Evolutionary conservation across 129 eudicot species (phyloP).

Genomic region (Artemisia annua): DNA sequence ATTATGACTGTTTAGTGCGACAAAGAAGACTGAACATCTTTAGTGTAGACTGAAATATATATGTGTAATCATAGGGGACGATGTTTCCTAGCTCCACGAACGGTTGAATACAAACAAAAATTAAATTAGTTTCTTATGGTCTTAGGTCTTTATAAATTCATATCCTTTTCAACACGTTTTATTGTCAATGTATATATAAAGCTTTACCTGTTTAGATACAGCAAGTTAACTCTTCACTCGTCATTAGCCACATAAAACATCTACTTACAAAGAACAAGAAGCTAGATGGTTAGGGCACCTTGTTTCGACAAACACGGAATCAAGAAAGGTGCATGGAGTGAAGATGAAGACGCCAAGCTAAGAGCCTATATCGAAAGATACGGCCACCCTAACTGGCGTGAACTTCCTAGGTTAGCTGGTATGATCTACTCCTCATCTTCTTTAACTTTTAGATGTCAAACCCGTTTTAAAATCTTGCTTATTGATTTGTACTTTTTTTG

Average conservation of each 20-base stretch:
- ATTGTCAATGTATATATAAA: not conserved
- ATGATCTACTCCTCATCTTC: not conserved
- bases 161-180: constrained; percentile 10
- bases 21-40: not conserved
- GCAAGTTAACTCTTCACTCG: not conserved
- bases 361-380: constrained; percentile 13
- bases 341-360: constrained; percentile 29
- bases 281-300: constrained; percentile 25
- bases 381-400: constrained; percentile 33
- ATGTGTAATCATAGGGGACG: not conserved
- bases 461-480: too few relatives aligned
- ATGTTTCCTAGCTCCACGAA: not conserved
- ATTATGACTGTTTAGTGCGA: not conserved
- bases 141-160: not conserved
- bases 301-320: constrained; percentile 25
- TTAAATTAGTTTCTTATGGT: not conserved
- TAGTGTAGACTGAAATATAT: not conserved
- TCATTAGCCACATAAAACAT: not conserved
- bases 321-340: constrained; percentile 36
- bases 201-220: not conserved
- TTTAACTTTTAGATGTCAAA: not conserved
- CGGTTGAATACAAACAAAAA: not conserved
- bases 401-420: constrained; percentile 31
- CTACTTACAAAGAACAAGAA: not conserved
- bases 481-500: not conserved